Conservation (phyloP, 345 rosid genomes). For the Reutealis trisperma region DNA sequence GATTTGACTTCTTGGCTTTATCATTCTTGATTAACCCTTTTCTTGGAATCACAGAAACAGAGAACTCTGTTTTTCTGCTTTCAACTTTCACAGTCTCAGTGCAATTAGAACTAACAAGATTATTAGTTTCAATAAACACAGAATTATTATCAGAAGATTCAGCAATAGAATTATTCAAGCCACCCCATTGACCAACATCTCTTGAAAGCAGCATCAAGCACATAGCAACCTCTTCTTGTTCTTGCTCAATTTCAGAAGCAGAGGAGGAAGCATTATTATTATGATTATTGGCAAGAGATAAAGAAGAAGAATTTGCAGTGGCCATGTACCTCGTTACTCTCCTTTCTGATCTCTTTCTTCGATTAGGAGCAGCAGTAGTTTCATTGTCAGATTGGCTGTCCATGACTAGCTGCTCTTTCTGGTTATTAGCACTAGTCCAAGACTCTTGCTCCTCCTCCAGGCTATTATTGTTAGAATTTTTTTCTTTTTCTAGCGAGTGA, state of each 20-base stretch:
- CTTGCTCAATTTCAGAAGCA: slow-evolving; percentile 53
- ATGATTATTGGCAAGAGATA: slow-evolving; percentile 31
- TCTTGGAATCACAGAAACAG: slow-evolving; percentile 27
- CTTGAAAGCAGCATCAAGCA: slow-evolving; percentile 72
- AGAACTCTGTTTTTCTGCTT: slow-evolving; percentile 15
- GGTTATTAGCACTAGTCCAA: slow-evolving; percentile 29
- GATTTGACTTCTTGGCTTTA: slow-evolving; percentile 9
- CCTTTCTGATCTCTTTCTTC: slow-evolving; percentile 47
- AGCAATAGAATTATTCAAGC: slow-evolving; percentile 37
- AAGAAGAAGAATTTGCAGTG: slow-evolving; percentile 43
- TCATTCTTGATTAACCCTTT: slow-evolving; percentile 13
- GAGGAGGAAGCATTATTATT: slow-evolving; percentile 39
- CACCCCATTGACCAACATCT: slow-evolving; percentile 37
- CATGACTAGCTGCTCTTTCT: slow-evolving; percentile 24
- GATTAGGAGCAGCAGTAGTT: slow-evolving; percentile 31
- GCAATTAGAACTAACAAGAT: slow-evolving; percentile 5
- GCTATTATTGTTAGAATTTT: slow-evolving; percentile 16
- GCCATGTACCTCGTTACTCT: slow-evolving; percentile 35
- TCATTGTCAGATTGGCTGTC: slow-evolving; percentile 52
- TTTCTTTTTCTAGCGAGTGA: slow-evolving; percentile 24
- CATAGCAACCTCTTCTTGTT: slow-evolving; percentile 61
- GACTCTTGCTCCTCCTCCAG: slow-evolving; percentile 44
- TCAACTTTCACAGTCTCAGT: slow-evolving; percentile 16
- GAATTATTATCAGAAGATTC: slow-evolving; percentile 49
- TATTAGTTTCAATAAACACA: slow-evolving; percentile 26